A percentile compares a stretch with the other conserved stretches of the same genome.
Conservation (phyloP, 2,329 filamentous ascomycete genomes). For the Lizonia empirigonia region DNA sequence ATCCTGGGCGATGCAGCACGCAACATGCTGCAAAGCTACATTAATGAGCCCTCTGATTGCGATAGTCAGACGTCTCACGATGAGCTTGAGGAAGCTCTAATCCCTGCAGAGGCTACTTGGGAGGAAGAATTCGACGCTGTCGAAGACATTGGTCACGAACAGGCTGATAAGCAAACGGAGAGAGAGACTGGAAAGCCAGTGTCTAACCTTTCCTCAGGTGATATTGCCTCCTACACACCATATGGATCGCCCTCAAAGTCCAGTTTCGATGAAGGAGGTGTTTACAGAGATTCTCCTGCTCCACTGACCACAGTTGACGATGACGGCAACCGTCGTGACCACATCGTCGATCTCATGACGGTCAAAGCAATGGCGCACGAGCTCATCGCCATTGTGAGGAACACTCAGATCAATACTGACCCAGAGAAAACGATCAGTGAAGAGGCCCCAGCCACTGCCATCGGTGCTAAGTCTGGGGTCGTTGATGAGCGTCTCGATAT, state of each 20-base stretch:
- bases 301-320: not conserved
- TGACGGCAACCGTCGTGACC: not conserved
- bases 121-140: not conserved
- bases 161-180: not conserved
- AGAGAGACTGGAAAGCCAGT: not conserved
- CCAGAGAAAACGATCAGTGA: not conserved
- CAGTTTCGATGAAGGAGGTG: not conserved
- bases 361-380: not conserved
- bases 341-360: not conserved
- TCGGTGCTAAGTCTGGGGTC: not conserved
- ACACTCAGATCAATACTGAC: not conserved
- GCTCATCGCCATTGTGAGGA: not conserved
- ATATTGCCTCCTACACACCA: not conserved
- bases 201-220: not conserved
- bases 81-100: too few relatives aligned
- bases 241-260: not conserved
- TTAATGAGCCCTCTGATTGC: not conserved
- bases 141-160: not conserved
- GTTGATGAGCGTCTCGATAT: not conserved
- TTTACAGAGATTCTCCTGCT: not conserved
- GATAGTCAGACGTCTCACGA: too few relatives aligned
- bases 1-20: not conserved
- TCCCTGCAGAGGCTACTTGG: not conserved
- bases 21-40: not conserved
- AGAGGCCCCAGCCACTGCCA: not conserved